phyloP scores from a whole-genome alignment of 176 grass and related monocot species.

The Melocanna baccifera region DNA sequence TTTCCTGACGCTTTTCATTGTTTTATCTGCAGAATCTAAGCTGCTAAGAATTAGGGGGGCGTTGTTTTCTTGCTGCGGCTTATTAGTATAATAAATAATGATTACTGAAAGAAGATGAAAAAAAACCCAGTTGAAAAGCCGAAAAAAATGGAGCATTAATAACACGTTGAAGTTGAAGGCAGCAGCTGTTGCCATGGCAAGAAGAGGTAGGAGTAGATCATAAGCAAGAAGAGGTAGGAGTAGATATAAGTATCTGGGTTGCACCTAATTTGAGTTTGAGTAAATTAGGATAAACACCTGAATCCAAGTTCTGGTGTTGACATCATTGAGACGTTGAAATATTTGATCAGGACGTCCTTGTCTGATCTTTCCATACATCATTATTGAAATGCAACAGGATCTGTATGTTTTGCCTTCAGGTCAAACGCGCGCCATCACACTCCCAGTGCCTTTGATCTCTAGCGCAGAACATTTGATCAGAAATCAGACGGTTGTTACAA shows the following conservation, averaged over 20 bases:
- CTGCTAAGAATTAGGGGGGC: background rate
- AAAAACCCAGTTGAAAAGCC: no score
- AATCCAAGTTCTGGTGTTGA: background rate
- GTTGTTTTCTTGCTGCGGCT: no score
- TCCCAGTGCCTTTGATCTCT: background rate
- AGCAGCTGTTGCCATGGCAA: background rate
- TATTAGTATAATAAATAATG: no score
- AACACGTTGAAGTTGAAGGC: background rate
- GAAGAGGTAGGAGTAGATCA: background rate
- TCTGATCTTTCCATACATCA: constrained; percentile 1
- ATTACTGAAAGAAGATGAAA: no score
- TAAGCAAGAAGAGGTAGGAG: background rate
- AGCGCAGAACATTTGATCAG: background rate
- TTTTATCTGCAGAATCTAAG: background rate
- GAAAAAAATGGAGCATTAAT: background rate
- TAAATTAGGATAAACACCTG: background rate
- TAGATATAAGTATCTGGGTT: background rate
- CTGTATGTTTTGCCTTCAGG: background rate
- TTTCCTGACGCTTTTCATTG: background rate
- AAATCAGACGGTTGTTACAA: background rate
- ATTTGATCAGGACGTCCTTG: constrained; percentile 2
- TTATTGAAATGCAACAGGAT: background rate
- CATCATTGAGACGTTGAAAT: constrained; percentile 1
- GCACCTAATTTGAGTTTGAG: background rate
- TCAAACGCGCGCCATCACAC: background rate